Conservation (phyloP, 106 monocot species). For the Dioscorea alata region DNA sequence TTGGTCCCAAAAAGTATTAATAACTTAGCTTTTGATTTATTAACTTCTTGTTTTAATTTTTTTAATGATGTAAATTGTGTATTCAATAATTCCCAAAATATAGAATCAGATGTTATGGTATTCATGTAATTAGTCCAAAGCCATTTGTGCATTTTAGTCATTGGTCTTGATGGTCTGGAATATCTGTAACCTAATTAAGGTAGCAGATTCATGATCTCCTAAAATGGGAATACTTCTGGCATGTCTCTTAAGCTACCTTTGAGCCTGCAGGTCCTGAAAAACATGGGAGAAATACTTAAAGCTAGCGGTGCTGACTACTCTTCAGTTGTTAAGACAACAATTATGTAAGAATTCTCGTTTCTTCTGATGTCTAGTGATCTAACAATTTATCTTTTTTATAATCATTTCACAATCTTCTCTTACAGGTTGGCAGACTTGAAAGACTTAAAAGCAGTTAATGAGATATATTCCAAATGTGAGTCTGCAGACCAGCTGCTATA, state of each 20-base stretch:
- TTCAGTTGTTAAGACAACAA: slow-evolving; percentile 95
- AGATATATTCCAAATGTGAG: slow-evolving; percentile 75
- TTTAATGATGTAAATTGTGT: no score
- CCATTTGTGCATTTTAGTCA: no score
- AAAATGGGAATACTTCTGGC: no score
- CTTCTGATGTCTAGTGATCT: neutral
- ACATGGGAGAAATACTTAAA: slow-evolving; percentile 92
- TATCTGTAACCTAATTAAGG: no score
- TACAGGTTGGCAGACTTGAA: slow-evolving; percentile 62
- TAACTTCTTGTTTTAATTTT: no score
- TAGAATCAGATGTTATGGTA: no score
- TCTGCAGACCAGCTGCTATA: neutral
- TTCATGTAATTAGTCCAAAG: no score
- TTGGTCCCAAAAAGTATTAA: no score
- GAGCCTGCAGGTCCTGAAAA: slow-evolving; percentile 66
- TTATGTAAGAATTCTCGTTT: slow-evolving; percentile 45
- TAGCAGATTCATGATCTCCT: no score
- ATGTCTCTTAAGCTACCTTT: neutral
- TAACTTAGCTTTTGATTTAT: no score
- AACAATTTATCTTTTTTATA: neutral
- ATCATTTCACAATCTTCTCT: slow-evolving; percentile 1
- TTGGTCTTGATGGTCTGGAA: no score
- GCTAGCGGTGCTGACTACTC: slow-evolving; percentile 79
- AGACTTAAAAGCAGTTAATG: slow-evolving; percentile 79
- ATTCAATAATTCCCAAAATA: no score